Conservation (phyloP, 2,329 filamentous ascomycete genomes). For the Orbilia ellipsospora region DNA sequence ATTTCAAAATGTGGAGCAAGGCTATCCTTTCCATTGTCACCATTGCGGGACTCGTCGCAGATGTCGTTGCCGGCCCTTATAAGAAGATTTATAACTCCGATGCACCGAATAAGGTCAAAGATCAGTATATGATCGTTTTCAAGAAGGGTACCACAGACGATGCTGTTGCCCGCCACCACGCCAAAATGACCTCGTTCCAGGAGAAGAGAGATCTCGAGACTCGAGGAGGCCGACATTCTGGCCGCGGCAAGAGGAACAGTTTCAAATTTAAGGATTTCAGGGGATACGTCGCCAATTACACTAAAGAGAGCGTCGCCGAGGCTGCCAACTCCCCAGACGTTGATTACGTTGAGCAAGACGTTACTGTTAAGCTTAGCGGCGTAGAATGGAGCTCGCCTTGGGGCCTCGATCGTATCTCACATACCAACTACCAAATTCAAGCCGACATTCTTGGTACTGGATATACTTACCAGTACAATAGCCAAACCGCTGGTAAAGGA, state of each 20-base stretch:
- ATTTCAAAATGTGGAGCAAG: constrained; percentile 28
- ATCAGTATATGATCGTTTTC: constrained; percentile 56
- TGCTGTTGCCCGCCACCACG: constrained; percentile 16
- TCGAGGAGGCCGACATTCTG: background rate
- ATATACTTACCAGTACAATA: constrained; percentile 66
- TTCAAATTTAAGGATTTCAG: constrained; percentile 35
- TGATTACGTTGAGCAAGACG: constrained; percentile 43
- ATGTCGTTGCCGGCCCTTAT: constrained; percentile 22
- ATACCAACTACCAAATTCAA: constrained; percentile 23
- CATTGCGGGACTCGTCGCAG: constrained; percentile 21
- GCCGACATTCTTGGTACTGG: constrained; percentile 55
- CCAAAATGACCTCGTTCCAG: constrained; percentile 15
- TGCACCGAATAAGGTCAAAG: constrained; percentile 35
- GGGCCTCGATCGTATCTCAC: constrained; percentile 56
- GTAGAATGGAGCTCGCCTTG: constrained; percentile 26
- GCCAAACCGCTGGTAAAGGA: constrained; percentile 67
- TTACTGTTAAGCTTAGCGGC: constrained; percentile 33
- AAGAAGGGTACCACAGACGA: constrained; percentile 37
- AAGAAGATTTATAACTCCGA: constrained; percentile 23
- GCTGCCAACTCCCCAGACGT: constrained; percentile 29
- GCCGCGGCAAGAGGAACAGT: constrained; percentile 18
- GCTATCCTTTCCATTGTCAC: constrained; percentile 25
- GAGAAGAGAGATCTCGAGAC: constrained; percentile 16
- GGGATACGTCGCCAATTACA: constrained; percentile 47
- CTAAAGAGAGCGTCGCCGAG: constrained; percentile 19